Base-by-base conservation (phyloP, 208 protist genomes). In the Leishmania tropica region DNA sequence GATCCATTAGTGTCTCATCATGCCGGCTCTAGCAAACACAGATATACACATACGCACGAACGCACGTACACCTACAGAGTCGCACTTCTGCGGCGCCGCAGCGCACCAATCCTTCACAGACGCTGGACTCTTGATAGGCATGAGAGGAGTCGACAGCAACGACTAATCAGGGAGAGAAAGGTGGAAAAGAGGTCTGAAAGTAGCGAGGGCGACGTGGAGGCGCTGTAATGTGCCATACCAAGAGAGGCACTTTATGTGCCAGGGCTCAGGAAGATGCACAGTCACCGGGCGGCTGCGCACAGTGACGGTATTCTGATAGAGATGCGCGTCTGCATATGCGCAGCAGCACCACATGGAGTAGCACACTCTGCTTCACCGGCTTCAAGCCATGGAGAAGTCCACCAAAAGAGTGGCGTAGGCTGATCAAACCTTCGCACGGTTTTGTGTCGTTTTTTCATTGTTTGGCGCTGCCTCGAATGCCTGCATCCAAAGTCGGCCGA, bases 1-100 rank as follows among this genome's bases (percentile, higher is more conserved):
- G 77, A 80, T 80, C 77, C 77, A 80, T 80, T 74, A 62, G 67
- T 80, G 2, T 75, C 65, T 80, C 77, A 80, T 80, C 77, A 73
- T 35, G 67, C 0, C n/a, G 10, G 56, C 21, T 62, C 56, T 11
- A 13, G 24, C 19, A 62, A 62, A 21, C 65, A 71, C 37, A 47
- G 45, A 47, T 10, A 71, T 21, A 71, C 19, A 11, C 31, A n/a
- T n/a, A n/a, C n/a, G n/a, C n/a, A n/a, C n/a, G n/a, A n/a, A 42
- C 40, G 40, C 40, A 42, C 67, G 42, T 51, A n/a, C n/a, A 58
- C 58, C n/a, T 42, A 47, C 65, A 71, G 5, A 62, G 56, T 13
- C 56, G 56, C 21, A 62, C 56, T 1, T 7, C 24, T 62, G 56
- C 56, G 21, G 56, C 56, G 24, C 56, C 56, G 17, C 2, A 5